Evolutionary conservation across 2,329 filamentous ascomycete genomes (phyloP).

Genomic region (Apiospora rasikravindrae): DNA sequence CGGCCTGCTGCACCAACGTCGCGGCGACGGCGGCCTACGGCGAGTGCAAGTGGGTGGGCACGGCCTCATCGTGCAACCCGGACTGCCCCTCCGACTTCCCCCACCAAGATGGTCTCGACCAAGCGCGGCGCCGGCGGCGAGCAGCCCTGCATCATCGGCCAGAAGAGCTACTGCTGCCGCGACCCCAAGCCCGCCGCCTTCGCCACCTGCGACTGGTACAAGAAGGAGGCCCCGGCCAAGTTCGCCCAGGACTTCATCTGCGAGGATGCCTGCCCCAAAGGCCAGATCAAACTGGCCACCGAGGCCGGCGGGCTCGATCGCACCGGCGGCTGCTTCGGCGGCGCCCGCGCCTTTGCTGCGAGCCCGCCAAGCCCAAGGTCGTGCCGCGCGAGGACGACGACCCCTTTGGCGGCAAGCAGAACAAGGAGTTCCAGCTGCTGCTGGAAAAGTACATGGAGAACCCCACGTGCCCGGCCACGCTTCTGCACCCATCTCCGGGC

Average conservation of each 20-base stretch:
- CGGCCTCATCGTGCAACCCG: slow-evolving; percentile 8
- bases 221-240: neutral
- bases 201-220: slow-evolving; percentile 5
- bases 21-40: slow-evolving; percentile 21
- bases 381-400: slow-evolving; percentile 9
- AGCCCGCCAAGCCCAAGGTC: neutral
- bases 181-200: neutral
- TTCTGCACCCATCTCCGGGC: slow-evolving; percentile 11
- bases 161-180: slow-evolving; percentile 15
- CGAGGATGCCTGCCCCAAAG: slow-evolving; percentile 4
- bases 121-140: slow-evolving; percentile 11
- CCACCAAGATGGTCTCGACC: neutral
- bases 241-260: neutral
- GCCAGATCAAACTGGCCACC: slow-evolving; percentile 10
- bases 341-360: slow-evolving; percentile 12
- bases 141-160: slow-evolving; percentile 4
- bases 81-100: neutral
- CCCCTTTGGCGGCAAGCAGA: slow-evolving; percentile 19
- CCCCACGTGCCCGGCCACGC: slow-evolving; percentile 23
- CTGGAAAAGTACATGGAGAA: slow-evolving; percentile 22
- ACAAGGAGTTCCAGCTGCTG: slow-evolving; percentile 22
- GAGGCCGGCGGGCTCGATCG: neutral
- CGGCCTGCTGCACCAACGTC: slow-evolving; percentile 25
- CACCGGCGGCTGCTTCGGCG: slow-evolving; percentile 14
- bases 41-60: slow-evolving; percentile 25